Base-by-base conservation (phyloP, 1,284 basidiomycete genomes). In the Leccinum pallidistipes region DNA sequence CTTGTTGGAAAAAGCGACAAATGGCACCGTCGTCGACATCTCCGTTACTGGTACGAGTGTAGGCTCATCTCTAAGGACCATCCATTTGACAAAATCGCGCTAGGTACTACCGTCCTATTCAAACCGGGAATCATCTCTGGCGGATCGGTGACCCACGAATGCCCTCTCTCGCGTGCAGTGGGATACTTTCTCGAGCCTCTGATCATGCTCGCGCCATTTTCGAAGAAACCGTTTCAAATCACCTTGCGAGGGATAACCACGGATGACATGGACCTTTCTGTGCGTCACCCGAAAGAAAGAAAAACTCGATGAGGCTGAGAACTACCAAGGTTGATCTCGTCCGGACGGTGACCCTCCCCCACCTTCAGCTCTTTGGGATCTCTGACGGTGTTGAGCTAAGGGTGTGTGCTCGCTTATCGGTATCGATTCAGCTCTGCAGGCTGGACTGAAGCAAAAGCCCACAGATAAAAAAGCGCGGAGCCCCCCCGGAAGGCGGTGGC, bases 101-200 rank as follows among this genome's bases (percentile, higher is more conserved):
- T 66, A 94, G 94, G 95, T 80, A 97, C 95, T 57, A 88, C 93
- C 4, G 81, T 98, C 64, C 81, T 98, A 16, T 80, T 98, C 57
- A 95, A 94, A 71, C 97, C 97, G 16, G 97, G 97, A 2, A 82
- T 98, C 45, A 90, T 99, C 56, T 83, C 86, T 29, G 97, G 97
- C 12, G 97, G 97, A 2, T 76, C 78, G 10, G 78, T 95, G 61
- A 83, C 82, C 4, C 97, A 99, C 73, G 92, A 96, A 31, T 98
- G 96, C 70, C 92, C 95, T 21, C 76, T 90, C 9, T 91, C 92
- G 10, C 84, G 95, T 32, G 90, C 92, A 18, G 83, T 99, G 45
- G 97, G 97, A 9, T 99, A 98, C 78, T 99, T 93, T 74, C 80
- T 99, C 32, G 97, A 99, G 71, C 91, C 95, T 32, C 74, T 98